Evolutionary conservation across 2,329 filamentous ascomycete genomes (phyloP).

Genomic region (Fusarium longipes): DNA sequence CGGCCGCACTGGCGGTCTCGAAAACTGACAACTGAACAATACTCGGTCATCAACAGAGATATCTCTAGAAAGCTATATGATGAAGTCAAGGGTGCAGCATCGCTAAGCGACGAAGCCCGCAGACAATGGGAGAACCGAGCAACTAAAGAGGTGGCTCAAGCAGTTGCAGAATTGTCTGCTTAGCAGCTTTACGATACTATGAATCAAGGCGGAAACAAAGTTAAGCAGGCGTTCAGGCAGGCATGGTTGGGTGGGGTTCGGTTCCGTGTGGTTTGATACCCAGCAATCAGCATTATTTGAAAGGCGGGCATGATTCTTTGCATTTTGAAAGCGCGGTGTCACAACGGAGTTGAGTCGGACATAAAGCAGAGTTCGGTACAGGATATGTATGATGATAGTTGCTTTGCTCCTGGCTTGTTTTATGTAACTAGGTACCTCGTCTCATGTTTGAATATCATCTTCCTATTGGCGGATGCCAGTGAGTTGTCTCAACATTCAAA

Average conservation of each 20-base stretch:
- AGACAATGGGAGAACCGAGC: constrained; percentile 81
- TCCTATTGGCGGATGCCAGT: constrained; percentile 1
- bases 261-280: constrained; percentile 51
- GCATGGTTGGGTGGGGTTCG: constrained; percentile 23
- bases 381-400: constrained; percentile 18
- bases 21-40: constrained; percentile 87
- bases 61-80: constrained; percentile 91
- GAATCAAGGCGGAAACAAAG: constrained; percentile 41
- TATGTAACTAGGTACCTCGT: constrained; percentile 32
- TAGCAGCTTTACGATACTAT: constrained; percentile 57
- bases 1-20: constrained; percentile 85
- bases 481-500: neutral
- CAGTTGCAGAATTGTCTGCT: constrained; percentile 69
- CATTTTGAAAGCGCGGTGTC: constrained; percentile 46
- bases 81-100: constrained; percentile 64
- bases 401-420: constrained; percentile 20
- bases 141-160: constrained; percentile 79
- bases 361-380: constrained; percentile 22
- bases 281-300: constrained; percentile 48
- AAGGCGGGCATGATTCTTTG: constrained; percentile 45
- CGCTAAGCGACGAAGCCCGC: constrained; percentile 73
- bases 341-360: constrained; percentile 41
- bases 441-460: constrained; percentile 38
- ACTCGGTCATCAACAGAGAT: constrained; percentile 89
- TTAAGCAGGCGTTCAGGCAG: constrained; percentile 49